Evolutionary conservation across 768 basidiomycete genomes (phyloP).

Genomic region (Candolleomyces aberdarensis): DNA sequence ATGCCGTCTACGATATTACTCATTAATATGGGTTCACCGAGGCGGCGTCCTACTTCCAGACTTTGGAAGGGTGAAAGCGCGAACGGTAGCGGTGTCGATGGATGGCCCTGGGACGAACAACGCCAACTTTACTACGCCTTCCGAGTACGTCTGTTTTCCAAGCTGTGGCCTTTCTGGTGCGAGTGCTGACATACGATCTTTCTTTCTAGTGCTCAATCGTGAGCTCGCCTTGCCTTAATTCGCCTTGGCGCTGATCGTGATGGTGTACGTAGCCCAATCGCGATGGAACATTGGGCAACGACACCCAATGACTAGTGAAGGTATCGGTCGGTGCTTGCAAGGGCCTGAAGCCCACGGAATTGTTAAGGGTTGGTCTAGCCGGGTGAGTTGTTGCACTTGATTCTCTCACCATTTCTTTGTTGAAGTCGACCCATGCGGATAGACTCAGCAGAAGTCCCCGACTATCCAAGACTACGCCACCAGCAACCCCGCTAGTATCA

Average conservation of each 20-base stretch:
- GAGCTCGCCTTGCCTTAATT: conserved; percentile 16
- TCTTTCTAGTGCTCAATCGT: conserved; percentile 32
- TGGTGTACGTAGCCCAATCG: conserved; percentile 17
- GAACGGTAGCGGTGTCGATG: conserved; percentile 48
- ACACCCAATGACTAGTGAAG: conserved; percentile 51
- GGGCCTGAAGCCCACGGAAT: conserved; percentile 61
- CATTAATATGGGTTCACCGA: conserved; percentile 50
- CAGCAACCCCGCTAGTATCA: conserved; percentile 48
- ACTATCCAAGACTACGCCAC: conserved; percentile 42
- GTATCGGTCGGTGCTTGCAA: conserved; percentile 58
- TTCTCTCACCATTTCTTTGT: neutral
- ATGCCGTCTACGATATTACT: conserved; percentile 45
- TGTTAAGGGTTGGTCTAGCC: conserved; percentile 44
- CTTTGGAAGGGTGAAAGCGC: conserved; percentile 49
- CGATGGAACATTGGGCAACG: conserved; percentile 52
- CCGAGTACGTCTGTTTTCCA: conserved; percentile 23
- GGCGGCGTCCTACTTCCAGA: conserved; percentile 43
- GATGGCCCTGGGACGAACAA: conserved; percentile 44
- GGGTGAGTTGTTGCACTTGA: neutral
- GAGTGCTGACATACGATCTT: neutral
- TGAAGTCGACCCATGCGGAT: conserved; percentile 18
- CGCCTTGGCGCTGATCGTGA: no score
- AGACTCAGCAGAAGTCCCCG: conserved; percentile 38
- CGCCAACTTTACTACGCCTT: conserved; percentile 39
- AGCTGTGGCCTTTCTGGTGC: neutral